Evolutionary conservation across 78 protist genomes (phyloP).

Genomic region (Fonticula alba): DNA sequence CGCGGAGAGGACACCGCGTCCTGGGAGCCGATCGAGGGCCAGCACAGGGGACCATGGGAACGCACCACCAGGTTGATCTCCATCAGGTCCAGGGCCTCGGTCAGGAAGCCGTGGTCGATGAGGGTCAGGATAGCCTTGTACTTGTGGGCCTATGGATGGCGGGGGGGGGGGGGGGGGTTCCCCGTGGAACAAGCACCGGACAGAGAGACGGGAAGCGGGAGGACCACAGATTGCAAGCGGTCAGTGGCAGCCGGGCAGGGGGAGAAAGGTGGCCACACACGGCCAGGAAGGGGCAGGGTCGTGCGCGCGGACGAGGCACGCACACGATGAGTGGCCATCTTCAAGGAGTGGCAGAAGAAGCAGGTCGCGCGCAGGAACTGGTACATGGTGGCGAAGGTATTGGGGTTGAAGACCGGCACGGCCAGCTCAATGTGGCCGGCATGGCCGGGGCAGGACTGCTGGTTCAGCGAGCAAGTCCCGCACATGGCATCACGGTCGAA

Average conservation of each 20-base stretch:
- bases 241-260: no score
- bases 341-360: constrained; percentile 52
- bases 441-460: constrained; percentile 88
- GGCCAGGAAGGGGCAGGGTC: no score
- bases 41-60: no score
- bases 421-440: constrained; percentile 70
- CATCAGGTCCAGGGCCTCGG: neutral
- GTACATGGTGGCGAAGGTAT: constrained; percentile 27
- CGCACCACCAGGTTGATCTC: no score
- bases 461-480: constrained; percentile 45
- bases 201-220: no score
- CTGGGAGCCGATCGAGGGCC: no score
- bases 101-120: neutral
- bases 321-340: neutral
- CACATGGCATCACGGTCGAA: constrained; percentile 31
- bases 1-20: no score
- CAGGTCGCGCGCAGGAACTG: constrained; percentile 52
- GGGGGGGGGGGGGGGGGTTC: no score
- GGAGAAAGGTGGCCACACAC: no score
- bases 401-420: constrained; percentile 93
- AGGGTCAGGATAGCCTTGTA: neutral
- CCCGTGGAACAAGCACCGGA: no score
- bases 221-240: no score
- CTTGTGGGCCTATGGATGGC: neutral
- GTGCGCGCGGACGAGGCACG: no score